Evolutionary conservation across 805 yeast species (phyloP).

Genomic region (Pichia californica): DNA sequence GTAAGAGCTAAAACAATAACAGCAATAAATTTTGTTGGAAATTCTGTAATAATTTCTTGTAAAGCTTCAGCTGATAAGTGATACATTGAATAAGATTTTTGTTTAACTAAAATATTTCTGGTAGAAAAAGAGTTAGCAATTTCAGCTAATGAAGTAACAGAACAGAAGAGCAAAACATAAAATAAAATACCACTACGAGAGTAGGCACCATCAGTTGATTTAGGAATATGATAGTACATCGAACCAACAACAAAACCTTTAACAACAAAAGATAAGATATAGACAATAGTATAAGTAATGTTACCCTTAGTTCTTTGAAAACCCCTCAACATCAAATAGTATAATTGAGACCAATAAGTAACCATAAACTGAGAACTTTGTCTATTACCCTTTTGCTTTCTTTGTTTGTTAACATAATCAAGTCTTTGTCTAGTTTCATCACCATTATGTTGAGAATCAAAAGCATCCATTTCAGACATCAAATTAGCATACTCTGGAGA

Average conservation of each 20-base stretch:
- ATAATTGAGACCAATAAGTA: conserved; percentile 44
- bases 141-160: conserved; percentile 57
- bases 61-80: conserved; percentile 63
- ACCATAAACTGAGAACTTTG: conserved; percentile 34
- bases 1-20: conserved; percentile 40
- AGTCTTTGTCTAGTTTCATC: conserved; percentile 29
- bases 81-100: conserved; percentile 55
- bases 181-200: conserved; percentile 57
- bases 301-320: conserved; percentile 50
- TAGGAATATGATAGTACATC: conserved; percentile 24
- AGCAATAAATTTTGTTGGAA: conserved; percentile 50
- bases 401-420: conserved; percentile 26
- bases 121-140: conserved; percentile 52
- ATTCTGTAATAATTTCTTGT: conserved; percentile 47
- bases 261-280: conserved; percentile 43
- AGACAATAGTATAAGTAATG: conserved; percentile 44
- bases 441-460: conserved; percentile 26
- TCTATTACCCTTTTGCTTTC: conserved; percentile 35
- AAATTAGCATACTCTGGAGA: conserved; percentile 46
- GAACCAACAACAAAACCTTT: conserved; percentile 59
- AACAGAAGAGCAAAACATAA: conserved; percentile 53
- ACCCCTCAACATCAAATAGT: conserved; percentile 47
- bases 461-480: conserved; percentile 31
- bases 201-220: conserved; percentile 25
- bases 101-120: conserved; percentile 59